Percentiles rank a stretch among this genome's conserved stretches.
Evolutionary conservation across 2,329 filamentous ascomycete genomes (phyloP).

Genomic region (Fonsecaea nubica): DNA sequence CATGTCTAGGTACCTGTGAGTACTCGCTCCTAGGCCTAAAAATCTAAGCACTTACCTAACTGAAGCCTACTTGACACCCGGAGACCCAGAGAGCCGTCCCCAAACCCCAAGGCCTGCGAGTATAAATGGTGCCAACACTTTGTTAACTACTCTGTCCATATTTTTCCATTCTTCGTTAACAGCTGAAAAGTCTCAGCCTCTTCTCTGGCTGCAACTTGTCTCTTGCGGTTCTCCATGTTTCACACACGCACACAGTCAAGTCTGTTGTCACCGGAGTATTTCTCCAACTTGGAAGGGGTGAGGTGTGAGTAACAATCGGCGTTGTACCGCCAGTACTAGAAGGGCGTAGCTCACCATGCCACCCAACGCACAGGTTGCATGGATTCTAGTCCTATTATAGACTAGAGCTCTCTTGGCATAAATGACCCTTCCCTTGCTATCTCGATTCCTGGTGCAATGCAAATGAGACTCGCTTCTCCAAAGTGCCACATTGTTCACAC

Average conservation of each 20-base stretch:
- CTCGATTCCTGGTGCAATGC: background rate
- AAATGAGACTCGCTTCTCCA: constrained; percentile 4
- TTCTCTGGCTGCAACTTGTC: background rate
- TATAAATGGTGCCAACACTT: background rate
- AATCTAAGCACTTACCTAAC: background rate
- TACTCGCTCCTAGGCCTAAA: background rate
- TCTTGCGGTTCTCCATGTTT: background rate
- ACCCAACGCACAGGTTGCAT: constrained; percentile 7
- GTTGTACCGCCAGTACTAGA: background rate
- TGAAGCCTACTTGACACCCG: background rate
- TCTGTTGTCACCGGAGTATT: constrained; percentile 1
- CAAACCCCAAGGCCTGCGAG: background rate
- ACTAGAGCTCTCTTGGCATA: background rate
- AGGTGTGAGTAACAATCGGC: constrained; percentile 1
- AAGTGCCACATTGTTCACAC: constrained; percentile 1
- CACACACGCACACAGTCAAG: background rate
- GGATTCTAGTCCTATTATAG: background rate
- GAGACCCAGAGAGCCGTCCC: background rate
- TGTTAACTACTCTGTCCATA: too few relatives aligned
- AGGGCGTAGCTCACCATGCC: background rate
- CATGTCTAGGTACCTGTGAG: too few relatives aligned
- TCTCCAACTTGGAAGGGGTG: constrained; percentile 4
- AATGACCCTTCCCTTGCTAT: background rate
- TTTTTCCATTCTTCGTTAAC: too few relatives aligned
- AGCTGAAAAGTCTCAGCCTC: too few relatives aligned